phyloP scores from a whole-genome alignment of 192 early-diverging fungal species.

The Backusella liffmaniae region DNA sequence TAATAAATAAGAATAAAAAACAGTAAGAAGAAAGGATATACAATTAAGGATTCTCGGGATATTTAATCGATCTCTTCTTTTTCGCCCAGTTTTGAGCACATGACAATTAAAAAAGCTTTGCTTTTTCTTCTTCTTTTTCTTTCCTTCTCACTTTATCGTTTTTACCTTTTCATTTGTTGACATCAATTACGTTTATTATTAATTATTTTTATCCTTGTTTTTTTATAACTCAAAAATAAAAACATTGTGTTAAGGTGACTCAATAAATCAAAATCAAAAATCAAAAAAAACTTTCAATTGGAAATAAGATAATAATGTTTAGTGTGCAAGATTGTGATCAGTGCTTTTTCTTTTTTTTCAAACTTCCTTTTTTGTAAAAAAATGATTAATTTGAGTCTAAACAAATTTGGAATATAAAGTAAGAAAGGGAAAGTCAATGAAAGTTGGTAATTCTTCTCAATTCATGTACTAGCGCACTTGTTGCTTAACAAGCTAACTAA shows the following conservation, averaged over 20 bases:
- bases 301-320: neutral
- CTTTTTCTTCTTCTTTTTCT: neutral
- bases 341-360: neutral
- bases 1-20: neutral
- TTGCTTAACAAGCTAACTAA: neutral
- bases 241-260: neutral
- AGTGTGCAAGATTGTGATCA: slow-evolving; percentile 7
- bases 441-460: neutral
- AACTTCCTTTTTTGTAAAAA: neutral
- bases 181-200: neutral
- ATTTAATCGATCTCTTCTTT: neutral
- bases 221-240: slow-evolving; percentile 2
- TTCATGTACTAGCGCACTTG: neutral
- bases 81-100: neutral
- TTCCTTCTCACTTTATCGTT: neutral
- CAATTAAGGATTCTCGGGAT: slow-evolving; percentile 5
- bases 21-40: slow-evolving; percentile 1
- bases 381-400: neutral
- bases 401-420: neutral
- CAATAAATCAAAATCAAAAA: neutral
- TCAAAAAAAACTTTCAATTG: neutral
- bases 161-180: neutral
- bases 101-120: neutral
- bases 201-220: neutral
- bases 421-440: neutral